Conservation (phyloP, 2,329 filamentous ascomycete species). For the Colletotrichum echinochloae region DNA sequence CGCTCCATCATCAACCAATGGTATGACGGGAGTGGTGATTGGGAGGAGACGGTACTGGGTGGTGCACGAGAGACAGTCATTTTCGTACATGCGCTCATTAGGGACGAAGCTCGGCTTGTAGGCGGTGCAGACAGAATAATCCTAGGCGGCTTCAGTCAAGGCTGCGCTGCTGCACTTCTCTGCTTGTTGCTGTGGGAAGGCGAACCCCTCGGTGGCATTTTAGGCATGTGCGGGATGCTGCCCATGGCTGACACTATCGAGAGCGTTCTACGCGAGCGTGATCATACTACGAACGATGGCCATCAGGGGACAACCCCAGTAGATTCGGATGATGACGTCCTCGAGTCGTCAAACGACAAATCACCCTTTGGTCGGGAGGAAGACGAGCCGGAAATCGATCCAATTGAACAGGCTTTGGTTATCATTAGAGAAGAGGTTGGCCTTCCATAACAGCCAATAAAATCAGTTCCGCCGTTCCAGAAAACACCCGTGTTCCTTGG, state of each 20-base stretch:
- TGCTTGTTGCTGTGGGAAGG: constrained; percentile 59
- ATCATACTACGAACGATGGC: background rate
- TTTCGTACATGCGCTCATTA: constrained; percentile 54
- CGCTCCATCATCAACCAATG: constrained; percentile 51
- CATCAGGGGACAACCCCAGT: background rate
- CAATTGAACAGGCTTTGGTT: background rate
- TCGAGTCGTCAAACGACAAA: background rate
- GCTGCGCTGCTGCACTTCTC: constrained; percentile 60
- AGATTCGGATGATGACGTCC: background rate
- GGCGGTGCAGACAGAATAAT: constrained; percentile 55
- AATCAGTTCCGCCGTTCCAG: constrained; percentile 37
- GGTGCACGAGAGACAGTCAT: constrained; percentile 52
- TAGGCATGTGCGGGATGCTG: constrained; percentile 61
- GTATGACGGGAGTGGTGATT: constrained; percentile 53
- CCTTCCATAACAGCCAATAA: constrained; percentile 8
- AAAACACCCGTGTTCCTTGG: constrained; percentile 58
- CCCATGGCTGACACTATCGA: constrained; percentile 53
- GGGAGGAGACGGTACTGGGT: constrained; percentile 48
- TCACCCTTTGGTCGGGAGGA: background rate
- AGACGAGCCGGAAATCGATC: background rate
- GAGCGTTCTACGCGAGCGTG: constrained; percentile 19
- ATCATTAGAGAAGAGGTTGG: constrained; percentile 24
- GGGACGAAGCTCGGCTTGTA: constrained; percentile 51
- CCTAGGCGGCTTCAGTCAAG: constrained; percentile 66
- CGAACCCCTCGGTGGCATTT: constrained; percentile 50